Base-by-base conservation (phyloP, 352 stramenopile genomes). In the Phytophthora pinifolia region DNA sequence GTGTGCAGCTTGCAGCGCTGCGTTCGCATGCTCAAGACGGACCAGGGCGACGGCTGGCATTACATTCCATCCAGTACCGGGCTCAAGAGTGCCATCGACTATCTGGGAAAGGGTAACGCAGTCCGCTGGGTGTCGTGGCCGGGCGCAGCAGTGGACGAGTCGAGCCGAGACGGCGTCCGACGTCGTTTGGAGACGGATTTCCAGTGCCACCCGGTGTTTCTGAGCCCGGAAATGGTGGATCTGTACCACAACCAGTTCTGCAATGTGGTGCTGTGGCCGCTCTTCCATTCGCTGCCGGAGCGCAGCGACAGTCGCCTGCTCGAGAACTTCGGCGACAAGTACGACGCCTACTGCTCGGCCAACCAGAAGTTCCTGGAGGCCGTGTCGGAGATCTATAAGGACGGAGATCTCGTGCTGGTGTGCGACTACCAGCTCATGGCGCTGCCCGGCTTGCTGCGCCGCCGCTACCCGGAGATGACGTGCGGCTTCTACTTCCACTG, bases 81-180 rank as follows among this genome's bases (percentile, higher is more conserved):
- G 17, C 83, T 91, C 39, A 75, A 78, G 53, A 87, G 74, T 43
- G 86, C 88, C 27, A 72, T 96, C 18, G 82, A 96, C 35, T 80
- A 84, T 51, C 58, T 90, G 9, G 69, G 71, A 32, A 57, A 66
- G 20, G 80, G 88, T 43, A 93, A 96, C 63, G 74, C 89, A n/a
- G 85, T 96, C 55, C 65, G 89, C 18, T 97, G 89, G 89, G 86
- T 97, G 43, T 92, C 87, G 39, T 97, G 89, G 89, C 78, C 91
- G 0, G 87, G 85, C 15, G 84, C 76, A 8, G 74, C 82, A 10
- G 82, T 96, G 32, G 77, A 87, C 52, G 82, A 90, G 54, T 86
- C 74, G 10, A 93, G 89, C 46, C 80, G 83, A 43, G 83, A 92
- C 58, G 69, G 81, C 31, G 81, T 88, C 42, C 67, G 85, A 37